These are phyloP conservation scores for Neofusicoccum cordaticola DNA, from an alignment of 2,329 filamentous ascomycete genomes.

Conservation along the genomic window DNA sequence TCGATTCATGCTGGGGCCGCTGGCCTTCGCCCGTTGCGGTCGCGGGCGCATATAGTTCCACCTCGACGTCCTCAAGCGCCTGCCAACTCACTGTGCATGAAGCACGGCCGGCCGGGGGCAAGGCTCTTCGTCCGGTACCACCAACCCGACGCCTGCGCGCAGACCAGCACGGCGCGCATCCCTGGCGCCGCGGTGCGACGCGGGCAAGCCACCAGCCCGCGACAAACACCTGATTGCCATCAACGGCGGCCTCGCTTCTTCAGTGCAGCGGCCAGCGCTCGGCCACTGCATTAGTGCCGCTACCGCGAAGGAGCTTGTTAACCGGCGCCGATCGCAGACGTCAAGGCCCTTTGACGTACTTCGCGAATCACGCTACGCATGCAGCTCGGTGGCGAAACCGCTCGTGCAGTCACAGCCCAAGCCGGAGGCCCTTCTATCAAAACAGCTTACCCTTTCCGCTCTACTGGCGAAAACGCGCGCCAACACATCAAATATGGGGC, in stretches of 20 bases:
- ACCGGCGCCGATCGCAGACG: not conserved
- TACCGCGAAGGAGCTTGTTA: not conserved
- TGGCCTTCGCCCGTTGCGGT: constrained; percentile 8
- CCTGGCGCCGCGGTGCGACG: constrained; percentile 1
- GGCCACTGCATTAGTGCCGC: constrained; percentile 6
- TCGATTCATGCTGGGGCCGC: constrained; percentile 11
- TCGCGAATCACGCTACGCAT: constrained; percentile 14
- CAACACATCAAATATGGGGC: constrained; percentile 75
- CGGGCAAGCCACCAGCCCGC: not conserved
- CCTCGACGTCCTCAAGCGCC: constrained; percentile 21
- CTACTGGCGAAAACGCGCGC: constrained; percentile 82
- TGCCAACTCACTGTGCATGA: constrained; percentile 33
- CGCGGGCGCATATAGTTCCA: constrained; percentile 26
- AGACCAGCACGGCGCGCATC: not conserved
- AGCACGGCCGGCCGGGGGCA: constrained; percentile 13
- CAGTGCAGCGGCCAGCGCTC: constrained; percentile 6
- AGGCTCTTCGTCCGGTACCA: constrained; percentile 11
- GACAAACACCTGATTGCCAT: constrained; percentile 9
- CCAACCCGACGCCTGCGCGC: constrained; percentile 15
- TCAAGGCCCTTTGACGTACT: not conserved
- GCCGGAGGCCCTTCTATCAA: constrained; percentile 14
- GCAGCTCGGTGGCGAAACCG: constrained; percentile 9
- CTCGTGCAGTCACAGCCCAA: not conserved
- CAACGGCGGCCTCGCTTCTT: constrained; percentile 9
- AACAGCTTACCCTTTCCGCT: constrained; percentile 28